phyloP scores from a whole-genome alignment of 345 rosid genomes.

The Eutrema japonicum region DNA sequence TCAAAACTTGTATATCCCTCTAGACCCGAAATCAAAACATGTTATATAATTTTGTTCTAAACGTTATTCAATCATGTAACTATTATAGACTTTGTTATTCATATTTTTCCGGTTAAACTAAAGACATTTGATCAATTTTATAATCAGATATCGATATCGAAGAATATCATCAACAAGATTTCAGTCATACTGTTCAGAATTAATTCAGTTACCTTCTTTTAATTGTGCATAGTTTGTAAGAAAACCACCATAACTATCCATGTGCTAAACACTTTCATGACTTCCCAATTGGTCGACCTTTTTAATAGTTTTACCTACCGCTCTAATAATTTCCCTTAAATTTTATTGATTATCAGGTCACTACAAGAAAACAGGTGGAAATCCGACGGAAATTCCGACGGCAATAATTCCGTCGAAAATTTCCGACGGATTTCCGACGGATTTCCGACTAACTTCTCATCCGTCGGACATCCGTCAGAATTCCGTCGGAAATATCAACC shows the following conservation, averaged over 20 bases:
- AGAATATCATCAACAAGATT: conserved; percentile 1
- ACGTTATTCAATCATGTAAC: too few relatives aligned
- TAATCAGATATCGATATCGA: not conserved
- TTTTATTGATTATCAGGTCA: not conserved
- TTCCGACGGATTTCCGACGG: too few relatives aligned
- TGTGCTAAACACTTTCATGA: conserved; percentile 1
- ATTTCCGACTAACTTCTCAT: too few relatives aligned
- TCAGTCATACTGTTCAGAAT: not conserved
- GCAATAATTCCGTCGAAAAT: too few relatives aligned
- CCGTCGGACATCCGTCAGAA: too few relatives aligned
- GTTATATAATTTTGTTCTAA: too few relatives aligned
- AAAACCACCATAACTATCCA: not conserved
- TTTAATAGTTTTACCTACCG: not conserved
- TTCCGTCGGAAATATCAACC: too few relatives aligned
- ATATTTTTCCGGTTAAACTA: not conserved
- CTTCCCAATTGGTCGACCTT: not conserved
- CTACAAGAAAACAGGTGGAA: too few relatives aligned
- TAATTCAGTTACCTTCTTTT: not conserved
- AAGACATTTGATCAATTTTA: too few relatives aligned
- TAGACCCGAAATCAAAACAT: too few relatives aligned
- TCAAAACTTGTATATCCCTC: too few relatives aligned
- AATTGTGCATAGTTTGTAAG: not conserved
- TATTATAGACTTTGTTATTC: not conserved
- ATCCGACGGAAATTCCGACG: too few relatives aligned
- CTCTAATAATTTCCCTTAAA: not conserved